A percentile compares a stretch with the other conserved stretches of the same genome.
These are phyloP conservation scores for Verticillium dahliae DNA, from an alignment of 2,329 filamentous ascomycete species.

Conservation along the genomic window DNA sequence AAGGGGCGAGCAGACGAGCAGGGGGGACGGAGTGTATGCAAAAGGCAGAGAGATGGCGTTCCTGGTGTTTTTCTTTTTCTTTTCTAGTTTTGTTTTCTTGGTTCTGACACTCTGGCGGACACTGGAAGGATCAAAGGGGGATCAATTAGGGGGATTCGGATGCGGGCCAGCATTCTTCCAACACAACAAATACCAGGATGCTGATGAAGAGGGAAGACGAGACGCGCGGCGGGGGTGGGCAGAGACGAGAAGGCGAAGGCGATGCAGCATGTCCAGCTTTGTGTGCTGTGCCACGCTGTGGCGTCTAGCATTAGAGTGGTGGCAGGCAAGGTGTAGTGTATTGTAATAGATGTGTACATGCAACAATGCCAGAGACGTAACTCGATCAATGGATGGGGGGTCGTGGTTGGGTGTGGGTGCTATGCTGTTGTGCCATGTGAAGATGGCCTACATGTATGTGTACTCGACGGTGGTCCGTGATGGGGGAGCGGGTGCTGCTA, in stretches of 20 bases:
- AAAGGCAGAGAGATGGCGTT: background rate
- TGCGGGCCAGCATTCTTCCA: slow-evolving; percentile 5
- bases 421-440: background rate
- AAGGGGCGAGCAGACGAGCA: slow-evolving; percentile 2
- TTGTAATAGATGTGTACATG: slow-evolving; percentile 33
- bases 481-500: background rate
- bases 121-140: slow-evolving; percentile 12
- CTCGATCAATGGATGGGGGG: background rate
- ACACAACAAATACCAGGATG: slow-evolving; percentile 18
- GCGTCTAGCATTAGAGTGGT: slow-evolving; percentile 16
- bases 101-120: slow-evolving; percentile 3
- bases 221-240: no score
- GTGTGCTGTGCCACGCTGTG: background rate
- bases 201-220: background rate
- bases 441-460: no score
- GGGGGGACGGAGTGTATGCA: background rate
- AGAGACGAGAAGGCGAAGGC: slow-evolving; percentile 8
- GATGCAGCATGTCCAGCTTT: slow-evolving; percentile 4
- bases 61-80: background rate
- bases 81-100: background rate
- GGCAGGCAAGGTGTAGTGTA: slow-evolving; percentile 25
- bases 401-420: background rate
- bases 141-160: slow-evolving; percentile 3
- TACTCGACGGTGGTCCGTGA: no score
- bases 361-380: background rate